Conservation (phyloP, 1,139 yeast genomes). For the Blastobotrys apis region DNA sequence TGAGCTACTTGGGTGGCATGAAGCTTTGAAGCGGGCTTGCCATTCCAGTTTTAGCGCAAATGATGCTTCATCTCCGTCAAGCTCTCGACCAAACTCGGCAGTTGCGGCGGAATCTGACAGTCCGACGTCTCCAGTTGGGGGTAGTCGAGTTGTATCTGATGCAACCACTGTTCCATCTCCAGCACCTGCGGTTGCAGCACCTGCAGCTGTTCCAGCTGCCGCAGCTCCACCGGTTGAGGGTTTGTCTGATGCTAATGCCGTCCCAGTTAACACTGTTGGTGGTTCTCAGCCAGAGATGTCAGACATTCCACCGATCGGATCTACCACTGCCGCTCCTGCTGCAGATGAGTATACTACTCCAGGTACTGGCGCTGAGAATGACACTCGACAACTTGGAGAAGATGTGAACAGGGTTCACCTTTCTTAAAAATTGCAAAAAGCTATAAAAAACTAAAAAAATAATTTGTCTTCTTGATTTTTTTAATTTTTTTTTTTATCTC, state of each 20-base stretch:
- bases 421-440: too few relatives aligned
- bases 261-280: background rate
- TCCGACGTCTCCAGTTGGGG: slow-evolving; percentile 1
- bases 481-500: too few relatives aligned
- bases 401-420: too few relatives aligned
- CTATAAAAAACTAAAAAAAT: too few relatives aligned
- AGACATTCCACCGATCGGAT: background rate
- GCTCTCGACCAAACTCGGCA: slow-evolving; percentile 12
- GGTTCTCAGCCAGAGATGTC: too few relatives aligned
- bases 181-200: slow-evolving; percentile 13
- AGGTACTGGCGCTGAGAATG: background rate
- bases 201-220: background rate
- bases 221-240: too few relatives aligned
- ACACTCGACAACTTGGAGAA: too few relatives aligned
- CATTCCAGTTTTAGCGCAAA: slow-evolving; percentile 11
- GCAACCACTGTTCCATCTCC: background rate
- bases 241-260: too few relatives aligned
- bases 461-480: too few relatives aligned
- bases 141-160: background rate
- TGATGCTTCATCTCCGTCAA: slow-evolving; percentile 9
- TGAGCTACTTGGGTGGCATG: slow-evolving; percentile 46
- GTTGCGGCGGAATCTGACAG: slow-evolving; percentile 2
- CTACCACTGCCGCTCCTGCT: slow-evolving; percentile 13
- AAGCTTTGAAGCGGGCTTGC: slow-evolving; percentile 35
- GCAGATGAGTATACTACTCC: slow-evolving; percentile 3